Percentiles rank a stretch among this genome's conserved stretches.
These are phyloP conservation scores for Boehmeria nivea DNA, from an alignment of 306 rosid species.

Conservation along the genomic window DNA sequence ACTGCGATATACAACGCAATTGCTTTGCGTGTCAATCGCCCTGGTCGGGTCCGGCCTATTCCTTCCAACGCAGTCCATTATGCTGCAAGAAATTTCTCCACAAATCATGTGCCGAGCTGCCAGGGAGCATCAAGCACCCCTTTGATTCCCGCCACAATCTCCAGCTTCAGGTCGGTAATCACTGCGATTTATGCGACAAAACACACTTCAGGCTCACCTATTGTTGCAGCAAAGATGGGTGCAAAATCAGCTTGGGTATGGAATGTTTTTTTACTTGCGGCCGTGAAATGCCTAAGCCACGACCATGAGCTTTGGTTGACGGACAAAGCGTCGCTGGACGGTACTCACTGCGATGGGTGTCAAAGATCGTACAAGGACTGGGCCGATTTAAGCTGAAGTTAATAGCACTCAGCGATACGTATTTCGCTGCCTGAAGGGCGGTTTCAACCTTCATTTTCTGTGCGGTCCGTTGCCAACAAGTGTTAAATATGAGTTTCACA, in stretches of 20 bases:
- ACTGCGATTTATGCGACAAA: background rate
- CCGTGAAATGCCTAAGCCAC: too few relatives aligned
- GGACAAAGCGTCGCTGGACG: background rate
- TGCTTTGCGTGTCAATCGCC: background rate
- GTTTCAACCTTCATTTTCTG: background rate
- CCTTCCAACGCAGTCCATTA: background rate
- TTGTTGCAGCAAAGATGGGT: too few relatives aligned
- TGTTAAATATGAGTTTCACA: background rate
- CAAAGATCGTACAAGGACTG: background rate
- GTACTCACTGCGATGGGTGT: background rate
- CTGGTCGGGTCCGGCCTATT: background rate
- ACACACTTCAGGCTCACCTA: background rate
- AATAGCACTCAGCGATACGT: background rate
- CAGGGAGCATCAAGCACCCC: background rate
- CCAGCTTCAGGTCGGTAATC: background rate
- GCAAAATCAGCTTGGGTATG: too few relatives aligned
- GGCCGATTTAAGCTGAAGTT: background rate
- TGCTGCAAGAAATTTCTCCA: background rate
- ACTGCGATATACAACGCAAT: background rate
- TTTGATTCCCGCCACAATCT: too few relatives aligned
- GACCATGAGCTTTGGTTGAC: background rate
- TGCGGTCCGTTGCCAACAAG: background rate
- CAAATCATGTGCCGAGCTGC: background rate
- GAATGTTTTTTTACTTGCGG: too few relatives aligned
- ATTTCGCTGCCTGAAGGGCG: background rate